phyloP scores from a whole-genome alignment of 345 rosid genomes.

The Noccaea caerulescens region DNA sequence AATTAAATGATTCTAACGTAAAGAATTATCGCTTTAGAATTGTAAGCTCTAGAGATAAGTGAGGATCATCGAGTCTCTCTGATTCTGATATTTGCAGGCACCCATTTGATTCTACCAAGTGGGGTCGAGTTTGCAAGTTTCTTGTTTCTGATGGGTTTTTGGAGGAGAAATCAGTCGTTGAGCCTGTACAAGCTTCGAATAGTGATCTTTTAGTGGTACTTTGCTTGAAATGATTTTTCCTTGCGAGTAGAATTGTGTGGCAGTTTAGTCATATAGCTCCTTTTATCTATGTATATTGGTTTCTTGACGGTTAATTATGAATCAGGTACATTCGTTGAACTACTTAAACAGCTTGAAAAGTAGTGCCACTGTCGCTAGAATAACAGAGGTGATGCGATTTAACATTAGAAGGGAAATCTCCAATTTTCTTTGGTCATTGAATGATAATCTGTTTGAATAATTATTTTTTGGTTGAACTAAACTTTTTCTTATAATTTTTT shows the following conservation, averaged over 20 bases:
- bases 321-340: constrained; percentile 77
- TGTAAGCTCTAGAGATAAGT: background rate
- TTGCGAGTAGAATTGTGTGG: background rate
- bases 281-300: background rate
- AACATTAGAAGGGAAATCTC: background rate
- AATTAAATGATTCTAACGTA: background rate
- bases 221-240: background rate
- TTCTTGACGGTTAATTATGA: constrained; percentile 6
- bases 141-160: constrained; percentile 61
- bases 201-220: constrained; percentile 91
- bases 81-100: constrained; percentile 57
- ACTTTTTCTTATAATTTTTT: background rate
- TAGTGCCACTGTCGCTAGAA: constrained; percentile 75
- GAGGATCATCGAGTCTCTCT: background rate
- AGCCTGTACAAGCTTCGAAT: constrained; percentile 78
- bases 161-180: constrained; percentile 60
- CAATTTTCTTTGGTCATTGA: background rate
- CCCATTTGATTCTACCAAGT: constrained; percentile 92
- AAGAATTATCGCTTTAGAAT: background rate
- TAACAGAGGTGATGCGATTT: constrained; percentile 63
- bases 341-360: constrained; percentile 79
- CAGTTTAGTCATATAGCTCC: background rate
- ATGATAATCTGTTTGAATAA: background rate
- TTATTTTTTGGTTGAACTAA: background rate
- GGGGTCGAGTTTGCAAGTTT: constrained; percentile 82